Conservation (phyloP, 208 protist species). For the Leishmania mexicana region DNA sequence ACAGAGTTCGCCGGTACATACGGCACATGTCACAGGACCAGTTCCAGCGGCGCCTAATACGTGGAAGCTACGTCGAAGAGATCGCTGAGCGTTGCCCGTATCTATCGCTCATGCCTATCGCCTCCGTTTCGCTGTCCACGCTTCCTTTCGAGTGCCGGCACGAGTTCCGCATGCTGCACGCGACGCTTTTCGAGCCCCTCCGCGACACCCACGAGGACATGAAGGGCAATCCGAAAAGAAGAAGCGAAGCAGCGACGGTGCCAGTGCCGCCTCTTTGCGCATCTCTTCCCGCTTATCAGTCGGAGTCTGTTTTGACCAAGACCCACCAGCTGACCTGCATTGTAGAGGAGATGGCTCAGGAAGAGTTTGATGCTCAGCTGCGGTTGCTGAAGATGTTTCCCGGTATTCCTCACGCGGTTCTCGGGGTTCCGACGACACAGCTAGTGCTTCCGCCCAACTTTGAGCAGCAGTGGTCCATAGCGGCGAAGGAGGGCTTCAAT, state of each 20-base stretch:
- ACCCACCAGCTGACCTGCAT: conserved; percentile 5
- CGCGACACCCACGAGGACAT: neutral
- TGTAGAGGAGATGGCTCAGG: conserved; percentile 14
- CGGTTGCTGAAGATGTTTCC: conserved; percentile 9
- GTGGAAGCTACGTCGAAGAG: conserved; percentile 13
- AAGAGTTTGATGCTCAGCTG: conserved; percentile 7
- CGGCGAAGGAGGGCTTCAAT: conserved; percentile 2
- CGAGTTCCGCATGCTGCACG: conserved; percentile 16
- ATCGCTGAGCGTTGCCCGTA: conserved; percentile 29
- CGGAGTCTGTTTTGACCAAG: neutral
- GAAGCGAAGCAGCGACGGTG: neutral
- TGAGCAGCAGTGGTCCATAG: conserved; percentile 6
- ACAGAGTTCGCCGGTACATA: conserved; percentile 21
- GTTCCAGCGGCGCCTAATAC: conserved; percentile 18
- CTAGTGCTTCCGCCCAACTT: conserved; percentile 15
- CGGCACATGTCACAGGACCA: conserved; percentile 22
- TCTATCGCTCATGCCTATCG: conserved; percentile 17
- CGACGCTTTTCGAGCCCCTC: neutral
- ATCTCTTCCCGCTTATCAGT: neutral
- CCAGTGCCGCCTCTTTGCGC: neutral
- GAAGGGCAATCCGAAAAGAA: neutral
- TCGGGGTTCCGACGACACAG: conserved; percentile 23
- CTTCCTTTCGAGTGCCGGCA: conserved; percentile 27
- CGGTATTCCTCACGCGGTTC: conserved; percentile 9
- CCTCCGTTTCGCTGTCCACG: conserved; percentile 3